Evolutionary conservation across 1,139 yeast species (phyloP).

Genomic region (Hemisphaericaspora subhashii): DNA sequence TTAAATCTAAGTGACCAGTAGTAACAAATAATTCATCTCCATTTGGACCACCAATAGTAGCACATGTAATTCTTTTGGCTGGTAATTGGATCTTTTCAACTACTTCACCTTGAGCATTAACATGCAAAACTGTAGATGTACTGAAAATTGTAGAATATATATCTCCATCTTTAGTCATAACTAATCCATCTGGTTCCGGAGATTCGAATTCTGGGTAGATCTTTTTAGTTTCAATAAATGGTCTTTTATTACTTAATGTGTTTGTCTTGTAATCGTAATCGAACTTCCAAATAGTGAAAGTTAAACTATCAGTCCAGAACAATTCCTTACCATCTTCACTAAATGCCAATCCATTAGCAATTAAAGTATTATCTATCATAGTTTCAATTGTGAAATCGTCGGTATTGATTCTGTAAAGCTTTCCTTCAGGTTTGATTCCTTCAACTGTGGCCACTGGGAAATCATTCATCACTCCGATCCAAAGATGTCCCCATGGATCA

Average conservation of each 20-base stretch:
- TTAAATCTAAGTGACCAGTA: conserved; percentile 54
- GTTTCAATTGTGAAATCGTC: conserved; percentile 32
- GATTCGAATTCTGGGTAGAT: conserved; percentile 19
- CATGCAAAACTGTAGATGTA: conserved; percentile 54
- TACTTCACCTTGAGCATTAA: conserved; percentile 51
- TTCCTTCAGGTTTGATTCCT: conserved; percentile 38
- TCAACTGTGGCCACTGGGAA: conserved; percentile 32
- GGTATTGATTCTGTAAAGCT: conserved; percentile 40
- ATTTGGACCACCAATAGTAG: conserved; percentile 65
- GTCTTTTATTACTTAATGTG: conserved; percentile 41
- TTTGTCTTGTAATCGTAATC: conserved; percentile 56
- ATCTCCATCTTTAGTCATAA: conserved; percentile 60
- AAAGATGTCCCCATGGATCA: conserved; percentile 67
- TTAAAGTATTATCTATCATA: conserved; percentile 39
- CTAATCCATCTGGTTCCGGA: conserved; percentile 83
- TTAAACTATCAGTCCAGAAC: conserved; percentile 73
- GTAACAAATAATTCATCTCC: conserved; percentile 66
- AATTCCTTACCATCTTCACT: conserved; percentile 47
- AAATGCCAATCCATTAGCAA: conserved; percentile 85
- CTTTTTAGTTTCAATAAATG: conserved; percentile 42
- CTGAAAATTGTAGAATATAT: conserved; percentile 73
- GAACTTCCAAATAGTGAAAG: conserved; percentile 57
- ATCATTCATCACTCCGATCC: conserved; percentile 75
- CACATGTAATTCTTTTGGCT: conserved; percentile 64
- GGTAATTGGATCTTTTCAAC: conserved; percentile 59